Evolutionary conservation across 2,329 filamentous ascomycete species (phyloP).

Genomic region (Diplocarpon mali): DNA sequence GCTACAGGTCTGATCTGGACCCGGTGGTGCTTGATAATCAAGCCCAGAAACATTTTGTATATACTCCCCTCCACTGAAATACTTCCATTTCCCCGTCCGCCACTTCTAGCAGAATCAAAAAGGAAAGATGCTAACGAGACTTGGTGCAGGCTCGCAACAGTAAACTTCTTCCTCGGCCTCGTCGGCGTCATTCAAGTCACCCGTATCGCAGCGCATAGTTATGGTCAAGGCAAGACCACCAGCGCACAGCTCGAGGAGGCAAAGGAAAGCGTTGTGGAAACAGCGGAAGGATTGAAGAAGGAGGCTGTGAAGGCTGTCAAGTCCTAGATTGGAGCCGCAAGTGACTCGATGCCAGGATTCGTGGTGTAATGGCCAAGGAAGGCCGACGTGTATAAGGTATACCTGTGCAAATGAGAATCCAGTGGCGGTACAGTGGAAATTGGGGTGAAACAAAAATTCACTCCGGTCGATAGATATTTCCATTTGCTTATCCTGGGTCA

Average conservation of each 20-base stretch:
- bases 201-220: conserved; percentile 61
- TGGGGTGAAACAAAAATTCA: too few species aligned
- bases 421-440: too few species aligned
- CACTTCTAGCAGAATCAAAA: background rate
- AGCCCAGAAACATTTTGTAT: conserved; percentile 80
- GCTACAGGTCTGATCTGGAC: conserved; percentile 96
- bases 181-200: conserved; percentile 75
- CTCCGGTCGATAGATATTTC: too few species aligned
- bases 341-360: too few species aligned
- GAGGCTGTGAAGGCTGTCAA: conserved; percentile 29
- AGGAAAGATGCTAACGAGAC: background rate
- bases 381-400: background rate
- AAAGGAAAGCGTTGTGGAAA: conserved; percentile 17
- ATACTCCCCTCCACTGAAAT: conserved; percentile 28
- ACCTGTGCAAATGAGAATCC: too few species aligned
- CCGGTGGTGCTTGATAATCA: conserved; percentile 96
- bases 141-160: conserved; percentile 61
- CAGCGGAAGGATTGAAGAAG: conserved; percentile 24
- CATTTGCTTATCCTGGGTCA: too few species aligned
- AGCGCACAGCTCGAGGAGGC: conserved; percentile 25
- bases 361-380: background rate
- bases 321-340: conserved; percentile 17
- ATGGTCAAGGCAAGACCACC: conserved; percentile 42
- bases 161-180: conserved; percentile 94
- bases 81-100: background rate